Base-by-base conservation (phyloP, 805 yeast genomes). In the Wickerhamiella dianesei region DNA sequence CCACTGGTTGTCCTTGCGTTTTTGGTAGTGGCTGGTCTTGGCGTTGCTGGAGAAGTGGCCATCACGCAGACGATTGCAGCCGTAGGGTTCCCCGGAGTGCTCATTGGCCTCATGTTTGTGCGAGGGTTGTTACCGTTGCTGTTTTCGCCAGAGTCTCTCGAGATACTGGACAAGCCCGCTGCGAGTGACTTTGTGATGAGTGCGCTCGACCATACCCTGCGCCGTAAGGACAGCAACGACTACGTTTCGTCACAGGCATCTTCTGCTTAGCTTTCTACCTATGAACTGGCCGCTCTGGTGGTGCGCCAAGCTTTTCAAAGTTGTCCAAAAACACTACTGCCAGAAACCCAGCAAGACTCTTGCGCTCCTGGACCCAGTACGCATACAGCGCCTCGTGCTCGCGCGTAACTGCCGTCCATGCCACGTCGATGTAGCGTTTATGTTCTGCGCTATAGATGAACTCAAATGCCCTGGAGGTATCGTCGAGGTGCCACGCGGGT, bases 51-150 rank as follows among this genome's bases (percentile, higher is more conserved):
- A 0, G 97, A 94, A 59, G 81, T 86, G 53, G 92, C 79, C 0
- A 86, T 89, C 29, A 82, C 94, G 0, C 75, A 80, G 59, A 85
- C 96, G 0, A 77, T 71, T 50, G 97, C 92, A 0, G 96, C 97
- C 0, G 85, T 89, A 29, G 97, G 95, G 2, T 89, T 92, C 59
- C 97, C 98, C 0, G 81, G 86, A 2, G 84, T 92, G 0, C 65
- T 89, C 44, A 63, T 89, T 57, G 49, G 71, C 2, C 72, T 79
- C 45, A 88, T 84, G 48, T 72, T 81, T 19, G 65, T 77, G 1
- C 76, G 86, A 12, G 71, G 77, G 58, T 55, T 72, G 4, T 78
- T 94, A 66, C 83, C 82, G 0, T 61, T 58, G 45, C 59, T 81
- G 1, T 82, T 88, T 46, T 79, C 83, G 0, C 53, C 56, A 37